phyloP scores from a whole-genome alignment of 768 basidiomycete genomes.

The Lactarius evosmus region DNA sequence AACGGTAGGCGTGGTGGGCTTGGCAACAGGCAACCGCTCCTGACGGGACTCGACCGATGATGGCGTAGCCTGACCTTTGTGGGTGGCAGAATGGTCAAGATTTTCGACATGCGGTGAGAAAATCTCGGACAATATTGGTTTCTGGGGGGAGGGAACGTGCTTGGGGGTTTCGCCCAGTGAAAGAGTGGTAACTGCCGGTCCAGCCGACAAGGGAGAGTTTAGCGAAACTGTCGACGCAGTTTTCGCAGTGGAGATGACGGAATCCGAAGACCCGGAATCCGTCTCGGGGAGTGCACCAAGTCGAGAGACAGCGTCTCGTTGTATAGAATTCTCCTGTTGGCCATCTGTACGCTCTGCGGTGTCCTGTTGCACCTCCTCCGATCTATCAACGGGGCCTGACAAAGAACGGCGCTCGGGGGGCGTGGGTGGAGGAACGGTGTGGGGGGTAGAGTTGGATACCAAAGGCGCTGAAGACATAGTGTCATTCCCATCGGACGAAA shows the following conservation, averaged over 20 bases:
- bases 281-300: background rate
- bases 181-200: background rate
- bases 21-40: background rate
- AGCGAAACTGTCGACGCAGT: background rate
- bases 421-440: conserved; percentile 1
- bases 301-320: background rate
- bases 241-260: background rate
- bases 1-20: conserved; percentile 2
- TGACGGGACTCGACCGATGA: conserved; percentile 1
- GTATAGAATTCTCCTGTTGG: background rate
- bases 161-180: background rate
- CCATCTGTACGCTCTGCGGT: background rate
- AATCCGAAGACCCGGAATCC: background rate
- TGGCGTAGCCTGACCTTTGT: background rate
- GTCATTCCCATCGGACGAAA: conserved; percentile 14
- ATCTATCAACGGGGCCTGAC: background rate
- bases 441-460: background rate
- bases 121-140: background rate
- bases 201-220: conserved; percentile 5
- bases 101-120: background rate
- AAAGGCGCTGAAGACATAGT: background rate
- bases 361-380: background rate
- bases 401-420: background rate
- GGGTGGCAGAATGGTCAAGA: background rate
- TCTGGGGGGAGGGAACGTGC: background rate